Conservation (phyloP, 1,284 basidiomycete genomes). For the Cryptococcus hybrid region DNA sequence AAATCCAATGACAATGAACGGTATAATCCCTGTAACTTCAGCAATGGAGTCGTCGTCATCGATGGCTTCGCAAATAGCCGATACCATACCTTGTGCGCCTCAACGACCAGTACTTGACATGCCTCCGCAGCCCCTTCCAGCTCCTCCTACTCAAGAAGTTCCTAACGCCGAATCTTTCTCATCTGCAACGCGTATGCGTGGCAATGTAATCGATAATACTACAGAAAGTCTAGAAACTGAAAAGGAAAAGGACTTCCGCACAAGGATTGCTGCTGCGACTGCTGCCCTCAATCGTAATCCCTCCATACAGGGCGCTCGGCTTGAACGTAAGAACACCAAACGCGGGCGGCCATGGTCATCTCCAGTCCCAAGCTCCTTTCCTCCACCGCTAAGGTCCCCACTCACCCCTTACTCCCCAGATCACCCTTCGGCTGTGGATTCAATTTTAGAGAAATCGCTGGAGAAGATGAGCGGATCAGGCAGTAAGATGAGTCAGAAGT, state of each 20-base stretch:
- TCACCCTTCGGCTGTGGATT: constrained; percentile 2
- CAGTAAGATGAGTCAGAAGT: constrained; percentile 31
- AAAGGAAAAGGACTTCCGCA: constrained; percentile 44
- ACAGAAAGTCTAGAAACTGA: constrained; percentile 28
- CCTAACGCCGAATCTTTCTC: too few relatives aligned
- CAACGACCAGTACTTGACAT: too few relatives aligned
- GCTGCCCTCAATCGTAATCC: constrained; percentile 41
- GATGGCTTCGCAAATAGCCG: too few relatives aligned
- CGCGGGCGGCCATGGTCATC: constrained; percentile 28
- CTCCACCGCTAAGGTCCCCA: constrained; percentile 28
- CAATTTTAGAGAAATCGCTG: constrained; percentile 12
- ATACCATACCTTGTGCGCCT: too few relatives aligned
- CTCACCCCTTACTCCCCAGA: constrained; percentile 19
- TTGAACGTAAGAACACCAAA: constrained; percentile 34
- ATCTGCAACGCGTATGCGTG: not conserved
- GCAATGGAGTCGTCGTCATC: too few relatives aligned
- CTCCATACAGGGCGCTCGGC: constrained; percentile 14
- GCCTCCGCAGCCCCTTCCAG: too few relatives aligned
- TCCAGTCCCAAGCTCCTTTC: constrained; percentile 39
- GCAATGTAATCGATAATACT: not conserved
- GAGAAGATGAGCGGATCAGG: constrained; percentile 28
- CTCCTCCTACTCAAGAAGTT: too few relatives aligned
- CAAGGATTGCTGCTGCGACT: constrained; percentile 44
- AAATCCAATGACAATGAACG: too few relatives aligned
- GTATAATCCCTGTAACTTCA: too few relatives aligned